Evolutionary conservation across 495 filamentous ascomycete genomes (phyloP).

Genomic region (Diplogelasinospora grovesii): DNA sequence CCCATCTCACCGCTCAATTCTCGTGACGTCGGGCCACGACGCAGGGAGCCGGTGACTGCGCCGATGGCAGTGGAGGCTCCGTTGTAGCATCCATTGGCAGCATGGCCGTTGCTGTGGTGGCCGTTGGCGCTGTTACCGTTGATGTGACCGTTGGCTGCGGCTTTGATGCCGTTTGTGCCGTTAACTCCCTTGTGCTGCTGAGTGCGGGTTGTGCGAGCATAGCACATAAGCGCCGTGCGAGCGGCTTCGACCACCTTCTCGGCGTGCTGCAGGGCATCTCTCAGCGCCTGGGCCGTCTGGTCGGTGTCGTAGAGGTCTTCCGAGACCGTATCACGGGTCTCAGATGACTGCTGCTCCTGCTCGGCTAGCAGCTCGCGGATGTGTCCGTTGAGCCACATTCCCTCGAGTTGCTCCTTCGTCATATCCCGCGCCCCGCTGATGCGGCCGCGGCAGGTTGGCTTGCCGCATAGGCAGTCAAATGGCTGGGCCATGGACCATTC

Average conservation of each 20-base stretch:
- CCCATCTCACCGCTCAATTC: constrained; percentile 50
- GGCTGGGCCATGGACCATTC: constrained; percentile 72
- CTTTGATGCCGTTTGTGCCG: not conserved
- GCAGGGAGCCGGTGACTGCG: constrained; percentile 15
- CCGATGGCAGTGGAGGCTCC: not conserved
- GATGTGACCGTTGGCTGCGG: not conserved
- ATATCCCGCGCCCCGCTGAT: constrained; percentile 52
- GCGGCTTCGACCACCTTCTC: constrained; percentile 35
- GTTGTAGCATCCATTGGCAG: no score
- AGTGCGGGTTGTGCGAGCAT: constrained; percentile 11
- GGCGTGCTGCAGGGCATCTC: constrained; percentile 29
- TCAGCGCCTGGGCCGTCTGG: constrained; percentile 23
- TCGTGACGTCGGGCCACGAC: constrained; percentile 39
- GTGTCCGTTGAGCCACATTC: constrained; percentile 49
- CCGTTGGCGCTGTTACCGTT: constrained; percentile 1
- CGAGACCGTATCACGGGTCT: not conserved
- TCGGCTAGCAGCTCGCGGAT: constrained; percentile 46
- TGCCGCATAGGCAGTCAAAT: constrained; percentile 60
- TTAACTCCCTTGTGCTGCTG: not conserved
- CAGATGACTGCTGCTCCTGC: constrained; percentile 7
- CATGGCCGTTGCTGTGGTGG: not conserved
- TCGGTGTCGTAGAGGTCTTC: no score
- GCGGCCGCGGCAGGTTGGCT: constrained; percentile 40
- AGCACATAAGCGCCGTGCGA: constrained; percentile 25
- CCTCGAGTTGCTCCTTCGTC: constrained; percentile 35